phyloP scores from a whole-genome alignment of 2,329 filamentous ascomycete genomes.

The Fusarium beomiforme region DNA sequence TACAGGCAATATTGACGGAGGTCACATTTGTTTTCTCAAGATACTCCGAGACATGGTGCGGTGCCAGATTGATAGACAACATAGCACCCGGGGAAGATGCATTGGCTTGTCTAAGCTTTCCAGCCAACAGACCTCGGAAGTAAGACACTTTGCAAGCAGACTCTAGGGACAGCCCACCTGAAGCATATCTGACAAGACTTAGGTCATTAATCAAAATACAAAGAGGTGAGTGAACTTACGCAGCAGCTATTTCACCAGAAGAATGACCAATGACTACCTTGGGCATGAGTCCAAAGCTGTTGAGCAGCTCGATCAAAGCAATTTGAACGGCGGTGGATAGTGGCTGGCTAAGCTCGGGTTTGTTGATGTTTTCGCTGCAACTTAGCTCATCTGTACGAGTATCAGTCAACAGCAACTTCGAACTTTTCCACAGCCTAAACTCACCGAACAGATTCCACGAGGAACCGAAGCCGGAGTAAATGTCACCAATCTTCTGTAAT shows the following conservation, averaged over 20 bases:
- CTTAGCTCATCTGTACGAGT: background rate
- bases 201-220: constrained; percentile 29
- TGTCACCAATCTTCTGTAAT: background rate
- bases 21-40: background rate
- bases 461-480: background rate
- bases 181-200: background rate
- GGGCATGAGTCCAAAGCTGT: constrained; percentile 51
- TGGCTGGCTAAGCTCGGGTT: constrained; percentile 54
- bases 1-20: constrained; percentile 49
- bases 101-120: constrained; percentile 29
- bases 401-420: accelerated
- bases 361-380: constrained; percentile 35
- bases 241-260: constrained; percentile 58
- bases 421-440: accelerated
- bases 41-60: background rate
- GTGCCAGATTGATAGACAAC: constrained; percentile 36
- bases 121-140: constrained; percentile 51
- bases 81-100: constrained; percentile 31
- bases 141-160: constrained; percentile 57
- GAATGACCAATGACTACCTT: constrained; percentile 55
- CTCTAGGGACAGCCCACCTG: constrained; percentile 6
- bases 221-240: constrained; percentile 43
- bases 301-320: constrained; percentile 54
- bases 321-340: constrained; percentile 57
- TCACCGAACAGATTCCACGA: background rate